phyloP scores from a whole-genome alignment of 805 yeast species.

The Wickerhamomyces bisporus region DNA sequence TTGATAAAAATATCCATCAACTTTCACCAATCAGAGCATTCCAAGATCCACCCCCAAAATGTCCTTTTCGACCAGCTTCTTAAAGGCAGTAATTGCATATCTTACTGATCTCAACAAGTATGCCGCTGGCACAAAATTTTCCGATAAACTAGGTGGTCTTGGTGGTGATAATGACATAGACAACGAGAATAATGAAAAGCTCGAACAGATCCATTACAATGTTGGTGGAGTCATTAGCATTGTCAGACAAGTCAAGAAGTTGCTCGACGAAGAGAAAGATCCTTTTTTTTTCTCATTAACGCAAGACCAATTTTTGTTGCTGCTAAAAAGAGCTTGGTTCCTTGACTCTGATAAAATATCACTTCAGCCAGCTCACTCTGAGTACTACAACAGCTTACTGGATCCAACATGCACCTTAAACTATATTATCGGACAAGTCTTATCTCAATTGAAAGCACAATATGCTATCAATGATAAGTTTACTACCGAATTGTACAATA shows the following conservation, averaged over 20 bases:
- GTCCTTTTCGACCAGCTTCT: background rate
- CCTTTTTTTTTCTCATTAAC: slow-evolving; percentile 2
- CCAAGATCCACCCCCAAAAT: background rate
- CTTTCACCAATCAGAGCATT: too few relatives aligned
- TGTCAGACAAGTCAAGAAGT: slow-evolving; percentile 8
- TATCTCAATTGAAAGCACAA: slow-evolving; percentile 4
- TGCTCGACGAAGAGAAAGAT: background rate
- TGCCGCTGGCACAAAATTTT: slow-evolving; percentile 2
- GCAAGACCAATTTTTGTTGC: slow-evolving; percentile 3
- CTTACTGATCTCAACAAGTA: slow-evolving; percentile 6
- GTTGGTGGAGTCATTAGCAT: slow-evolving; percentile 38
- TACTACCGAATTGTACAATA: slow-evolving; percentile 4
- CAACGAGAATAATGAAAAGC: background rate
- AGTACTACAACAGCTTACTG: slow-evolving; percentile 12
- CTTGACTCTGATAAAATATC: background rate
- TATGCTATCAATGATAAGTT: slow-evolving; percentile 1
- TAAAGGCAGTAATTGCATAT: background rate
- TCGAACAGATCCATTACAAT: slow-evolving; percentile 36
- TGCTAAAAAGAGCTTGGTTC: slow-evolving; percentile 6
- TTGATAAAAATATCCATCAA: too few relatives aligned
- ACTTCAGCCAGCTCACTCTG: background rate
- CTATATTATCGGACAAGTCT: slow-evolving; percentile 11
- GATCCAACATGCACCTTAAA: slow-evolving; percentile 17
- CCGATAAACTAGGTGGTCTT: background rate
- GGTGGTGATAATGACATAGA: background rate